Evolutionary conservation across 257 asterid genomes (phyloP).

Genomic region (Nicotiana benthamiana): DNA sequence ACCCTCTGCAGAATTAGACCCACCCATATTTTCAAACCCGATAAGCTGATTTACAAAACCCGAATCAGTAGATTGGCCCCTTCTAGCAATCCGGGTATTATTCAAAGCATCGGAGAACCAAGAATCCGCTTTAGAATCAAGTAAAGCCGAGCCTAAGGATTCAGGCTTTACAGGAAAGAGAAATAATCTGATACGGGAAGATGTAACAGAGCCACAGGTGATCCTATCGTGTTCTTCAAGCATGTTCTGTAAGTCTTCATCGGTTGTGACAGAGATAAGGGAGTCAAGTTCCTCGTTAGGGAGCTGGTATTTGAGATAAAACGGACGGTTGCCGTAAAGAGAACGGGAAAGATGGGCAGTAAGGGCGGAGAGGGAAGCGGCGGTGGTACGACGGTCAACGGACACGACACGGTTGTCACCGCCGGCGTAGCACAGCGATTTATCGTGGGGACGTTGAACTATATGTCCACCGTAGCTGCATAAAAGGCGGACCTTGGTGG

Average conservation of each 20-base stretch:
- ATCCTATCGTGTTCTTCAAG: constrained; percentile 73
- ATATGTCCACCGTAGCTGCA: constrained; percentile 91
- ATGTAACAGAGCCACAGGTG: constrained; percentile 9
- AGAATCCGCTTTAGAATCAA: constrained; percentile 58
- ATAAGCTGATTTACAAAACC: constrained; percentile 30
- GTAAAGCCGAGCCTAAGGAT: constrained; percentile 41
- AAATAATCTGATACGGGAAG: constrained; percentile 61
- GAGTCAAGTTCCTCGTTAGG: constrained; percentile 77
- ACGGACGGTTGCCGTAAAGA: constrained; percentile 49
- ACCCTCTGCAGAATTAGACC: constrained; percentile 33
- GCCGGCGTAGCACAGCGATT: constrained; percentile 69
- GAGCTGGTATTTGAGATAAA: constrained; percentile 73
- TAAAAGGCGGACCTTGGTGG: constrained; percentile 70
- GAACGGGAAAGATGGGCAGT: constrained; percentile 48
- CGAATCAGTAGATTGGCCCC: constrained; percentile 55
- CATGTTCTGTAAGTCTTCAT: constrained; percentile 78
- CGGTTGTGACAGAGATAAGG: constrained; percentile 60
- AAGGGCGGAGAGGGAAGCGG: constrained; percentile 37
- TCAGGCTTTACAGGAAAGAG: constrained; percentile 64
- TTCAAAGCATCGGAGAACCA: constrained; percentile 76
- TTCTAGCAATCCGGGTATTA: constrained; percentile 46
- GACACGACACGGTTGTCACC: constrained; percentile 78
- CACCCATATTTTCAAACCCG: constrained; percentile 26
- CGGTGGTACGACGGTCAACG: constrained; percentile 66
- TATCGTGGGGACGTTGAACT: constrained; percentile 69